A percentile compares a stretch with the other conserved stretches of the same genome.
phyloP scores from a whole-genome alignment of 106 monocot species.

The Acorus gramineus region DNA sequence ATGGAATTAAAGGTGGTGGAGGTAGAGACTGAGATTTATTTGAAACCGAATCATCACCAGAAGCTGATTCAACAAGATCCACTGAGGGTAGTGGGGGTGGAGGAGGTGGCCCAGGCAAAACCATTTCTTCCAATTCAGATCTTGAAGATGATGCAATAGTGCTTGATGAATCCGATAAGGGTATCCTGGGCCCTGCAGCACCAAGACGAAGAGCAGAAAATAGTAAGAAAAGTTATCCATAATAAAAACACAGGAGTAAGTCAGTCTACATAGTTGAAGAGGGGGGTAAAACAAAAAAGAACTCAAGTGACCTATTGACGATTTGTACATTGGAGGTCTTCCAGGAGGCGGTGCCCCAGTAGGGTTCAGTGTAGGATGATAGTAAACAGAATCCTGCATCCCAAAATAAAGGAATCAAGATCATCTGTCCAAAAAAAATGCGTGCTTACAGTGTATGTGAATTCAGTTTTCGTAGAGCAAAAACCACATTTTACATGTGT shows the following conservation, averaged over 20 bases:
- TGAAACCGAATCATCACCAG: constrained; percentile 27
- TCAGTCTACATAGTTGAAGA: background rate
- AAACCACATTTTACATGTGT: too few species aligned
- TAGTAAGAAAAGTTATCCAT: background rate
- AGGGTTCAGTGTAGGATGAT: constrained; percentile 94
- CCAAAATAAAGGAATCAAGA: background rate
- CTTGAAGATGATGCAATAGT: constrained; percentile 53
- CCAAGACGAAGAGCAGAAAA: background rate
- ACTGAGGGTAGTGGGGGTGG: constrained; percentile 58
- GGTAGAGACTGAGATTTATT: constrained; percentile 46
- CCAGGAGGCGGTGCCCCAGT: constrained; percentile 98
- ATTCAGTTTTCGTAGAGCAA: too few species aligned
- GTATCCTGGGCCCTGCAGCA: constrained; percentile 54
- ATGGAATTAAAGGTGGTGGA: constrained; percentile 44
- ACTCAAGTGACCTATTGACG: constrained; percentile 55
- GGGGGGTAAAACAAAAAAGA: background rate
- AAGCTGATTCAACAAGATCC: constrained; percentile 18
- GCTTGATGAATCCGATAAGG: constrained; percentile 36
- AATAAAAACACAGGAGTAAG: constrained; percentile 10
- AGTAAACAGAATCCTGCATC: constrained; percentile 94
- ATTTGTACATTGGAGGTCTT: constrained; percentile 98
- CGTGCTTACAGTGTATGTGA: too few species aligned
- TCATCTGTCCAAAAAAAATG: too few species aligned
- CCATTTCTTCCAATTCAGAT: constrained; percentile 46
- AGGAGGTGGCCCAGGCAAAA: constrained; percentile 46